These are phyloP conservation scores for Desmodesmus armatus DNA, from an alignment of 139 green algal species.

Conservation along the genomic window DNA sequence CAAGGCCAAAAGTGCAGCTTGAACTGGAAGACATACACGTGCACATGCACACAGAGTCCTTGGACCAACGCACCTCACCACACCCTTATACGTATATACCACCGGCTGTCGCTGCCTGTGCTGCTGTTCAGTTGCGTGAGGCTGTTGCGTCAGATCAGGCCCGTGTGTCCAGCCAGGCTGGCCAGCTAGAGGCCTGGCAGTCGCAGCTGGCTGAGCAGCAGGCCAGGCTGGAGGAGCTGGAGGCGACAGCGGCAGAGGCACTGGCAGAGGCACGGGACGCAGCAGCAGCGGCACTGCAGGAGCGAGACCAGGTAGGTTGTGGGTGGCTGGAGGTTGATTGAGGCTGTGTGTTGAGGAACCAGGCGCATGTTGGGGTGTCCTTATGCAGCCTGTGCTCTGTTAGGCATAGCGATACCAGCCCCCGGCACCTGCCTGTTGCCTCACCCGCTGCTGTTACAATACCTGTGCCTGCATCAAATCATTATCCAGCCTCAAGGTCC, in stretches of 20 bases:
- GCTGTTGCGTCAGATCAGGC: no score
- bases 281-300: conserved; percentile 32
- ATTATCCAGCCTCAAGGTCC: no score
- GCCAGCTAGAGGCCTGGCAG: conserved; percentile 22
- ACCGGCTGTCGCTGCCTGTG: not conserved
- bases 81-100: no score
- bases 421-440: no score
- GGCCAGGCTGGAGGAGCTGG: conserved; percentile 39
- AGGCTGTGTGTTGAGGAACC: not conserved
- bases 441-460: no score
- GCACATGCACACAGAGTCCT: no score
- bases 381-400: not conserved
- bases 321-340: not conserved
- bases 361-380: no score
- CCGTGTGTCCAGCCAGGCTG: conserved; percentile 13
- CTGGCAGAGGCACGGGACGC: conserved; percentile 35
- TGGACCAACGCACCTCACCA: no score
- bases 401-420: no score
- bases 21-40: no score
- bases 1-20: no score
- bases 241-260: conserved; percentile 21
- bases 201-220: conserved; percentile 28
- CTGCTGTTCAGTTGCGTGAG: conserved; percentile 28
- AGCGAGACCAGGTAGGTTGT: conserved; percentile 35
- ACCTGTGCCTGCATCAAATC: no score